Evolutionary conservation across 139 green algal genomes (phyloP).

Genomic region (Chloropicon primus): DNA sequence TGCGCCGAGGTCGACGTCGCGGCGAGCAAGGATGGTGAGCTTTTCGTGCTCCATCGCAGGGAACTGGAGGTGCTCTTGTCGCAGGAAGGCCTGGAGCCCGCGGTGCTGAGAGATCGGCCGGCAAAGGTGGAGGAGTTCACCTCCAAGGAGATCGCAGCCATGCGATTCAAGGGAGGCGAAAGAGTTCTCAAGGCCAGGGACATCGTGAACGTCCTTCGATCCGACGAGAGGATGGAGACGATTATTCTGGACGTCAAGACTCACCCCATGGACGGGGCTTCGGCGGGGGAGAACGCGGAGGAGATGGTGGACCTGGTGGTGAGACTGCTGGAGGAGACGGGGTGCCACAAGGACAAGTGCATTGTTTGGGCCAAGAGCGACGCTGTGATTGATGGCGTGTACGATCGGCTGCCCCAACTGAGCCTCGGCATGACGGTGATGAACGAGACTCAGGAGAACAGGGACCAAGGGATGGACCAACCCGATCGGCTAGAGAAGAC

Average conservation of each 20-base stretch:
- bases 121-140: slow-evolving; percentile 11
- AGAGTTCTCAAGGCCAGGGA: slow-evolving; percentile 13
- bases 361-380: slow-evolving; percentile 44
- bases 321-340: not conserved
- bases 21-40: slow-evolving; percentile 21
- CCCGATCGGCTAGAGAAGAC: slow-evolving; percentile 22
- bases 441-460: slow-evolving; percentile 26
- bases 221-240: not conserved
- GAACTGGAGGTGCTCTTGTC: slow-evolving; percentile 30
- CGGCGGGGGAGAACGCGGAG: slow-evolving; percentile 1
- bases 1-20: slow-evolving; percentile 43
- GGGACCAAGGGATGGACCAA: slow-evolving; percentile 16
- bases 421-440: slow-evolving; percentile 30
- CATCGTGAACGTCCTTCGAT: slow-evolving; percentile 11
- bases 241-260: slow-evolving; percentile 5
- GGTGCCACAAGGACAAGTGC: slow-evolving; percentile 30
- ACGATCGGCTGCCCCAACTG: slow-evolving; percentile 12
- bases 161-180: slow-evolving; percentile 9
- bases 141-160: slow-evolving; percentile 12
- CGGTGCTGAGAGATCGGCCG: not conserved
- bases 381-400: slow-evolving; percentile 16
- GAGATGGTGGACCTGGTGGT: not conserved
- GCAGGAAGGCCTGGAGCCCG: not conserved
- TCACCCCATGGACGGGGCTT: too few species aligned
- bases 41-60: slow-evolving; percentile 40